A percentile compares a stretch with the other conserved stretches of the same genome.
Conservation (phyloP, 192 early-diverging fungal genomes). For the Gamsiella multidivaricata region DNA sequence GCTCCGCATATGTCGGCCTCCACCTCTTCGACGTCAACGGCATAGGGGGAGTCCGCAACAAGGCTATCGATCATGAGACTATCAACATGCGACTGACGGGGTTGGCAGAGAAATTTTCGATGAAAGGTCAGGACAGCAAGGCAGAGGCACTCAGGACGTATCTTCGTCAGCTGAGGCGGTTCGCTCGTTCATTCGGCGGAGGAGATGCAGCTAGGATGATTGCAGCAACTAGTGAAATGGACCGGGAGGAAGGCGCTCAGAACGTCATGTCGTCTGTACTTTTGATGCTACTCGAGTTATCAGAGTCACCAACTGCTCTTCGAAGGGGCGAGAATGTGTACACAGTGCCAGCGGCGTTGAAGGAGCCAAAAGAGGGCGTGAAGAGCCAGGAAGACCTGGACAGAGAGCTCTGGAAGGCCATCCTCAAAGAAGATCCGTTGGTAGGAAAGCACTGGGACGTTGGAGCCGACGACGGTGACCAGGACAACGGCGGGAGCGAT, state of each 20-base stretch:
- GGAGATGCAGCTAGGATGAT: constrained; percentile 1
- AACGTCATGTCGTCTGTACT: constrained; percentile 33
- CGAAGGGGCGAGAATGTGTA: constrained; percentile 23
- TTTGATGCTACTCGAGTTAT: constrained; percentile 25
- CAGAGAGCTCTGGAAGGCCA: constrained; percentile 23
- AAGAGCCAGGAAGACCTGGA: constrained; percentile 35
- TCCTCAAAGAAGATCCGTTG: constrained; percentile 30
- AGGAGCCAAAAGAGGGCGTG: neutral
- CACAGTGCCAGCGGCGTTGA: constrained; percentile 3
- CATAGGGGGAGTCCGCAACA: constrained; percentile 29
- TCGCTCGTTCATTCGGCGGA: constrained; percentile 16
- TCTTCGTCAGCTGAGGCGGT: constrained; percentile 1
- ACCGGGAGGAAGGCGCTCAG: constrained; percentile 32
- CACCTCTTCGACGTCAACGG: constrained; percentile 41
- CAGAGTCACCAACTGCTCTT: constrained; percentile 22
- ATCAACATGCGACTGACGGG: constrained; percentile 28
- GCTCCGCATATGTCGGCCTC: constrained; percentile 13
- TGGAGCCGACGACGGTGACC: neutral
- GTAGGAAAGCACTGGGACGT: constrained; percentile 31
- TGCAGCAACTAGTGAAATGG: constrained; percentile 13
- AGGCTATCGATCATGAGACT: constrained; percentile 20
- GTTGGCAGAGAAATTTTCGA: constrained; percentile 29
- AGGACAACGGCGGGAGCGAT: constrained; percentile 29
- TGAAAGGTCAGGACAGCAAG: constrained; percentile 29
- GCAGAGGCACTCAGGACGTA: constrained; percentile 20